Conservation (phyloP, 192 early-diverging fungal species). For the Backusella luteola region DNA sequence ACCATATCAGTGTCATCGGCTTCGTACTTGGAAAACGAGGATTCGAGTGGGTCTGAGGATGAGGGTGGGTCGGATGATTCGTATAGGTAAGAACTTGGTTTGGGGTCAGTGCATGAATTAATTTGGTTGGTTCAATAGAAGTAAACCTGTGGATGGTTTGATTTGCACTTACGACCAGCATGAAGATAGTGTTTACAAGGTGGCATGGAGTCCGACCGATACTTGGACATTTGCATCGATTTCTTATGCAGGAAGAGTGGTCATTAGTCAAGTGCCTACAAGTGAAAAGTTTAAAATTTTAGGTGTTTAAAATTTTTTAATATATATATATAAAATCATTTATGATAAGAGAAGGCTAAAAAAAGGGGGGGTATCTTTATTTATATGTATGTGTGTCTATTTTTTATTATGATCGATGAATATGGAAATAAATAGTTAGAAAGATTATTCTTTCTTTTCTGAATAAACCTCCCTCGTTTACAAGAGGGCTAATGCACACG, state of each 20-base stretch:
- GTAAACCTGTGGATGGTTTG: conserved; percentile 72
- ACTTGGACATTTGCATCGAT: conserved; percentile 94
- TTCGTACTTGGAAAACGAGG: conserved; percentile 39
- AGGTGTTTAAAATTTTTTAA: conserved; percentile 20
- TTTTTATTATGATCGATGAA: background rate
- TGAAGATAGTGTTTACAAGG: conserved; percentile 91
- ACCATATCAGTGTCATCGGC: conserved; percentile 85
- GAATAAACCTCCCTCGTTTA: background rate
- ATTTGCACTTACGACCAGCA: conserved; percentile 90
- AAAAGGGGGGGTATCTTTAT: conserved; percentile 5
- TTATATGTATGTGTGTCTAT: background rate
- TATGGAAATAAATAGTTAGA: background rate
- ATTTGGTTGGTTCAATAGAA: conserved; percentile 18
- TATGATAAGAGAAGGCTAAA: background rate
- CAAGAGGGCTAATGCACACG: background rate
- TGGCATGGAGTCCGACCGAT: conserved; percentile 86
- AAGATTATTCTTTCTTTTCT: background rate
- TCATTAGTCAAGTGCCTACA: conserved; percentile 87
- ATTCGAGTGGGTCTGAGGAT: conserved; percentile 37
- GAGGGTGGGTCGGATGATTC: conserved; percentile 3
- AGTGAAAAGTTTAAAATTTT: conserved; percentile 33
- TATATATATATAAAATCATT: background rate
- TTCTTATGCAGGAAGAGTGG: conserved; percentile 92
- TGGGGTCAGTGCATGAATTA: background rate
- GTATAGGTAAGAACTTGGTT: background rate